Evolutionary conservation across 2,329 filamentous ascomycete genomes (phyloP), one percentile per base, ranked within the genome.

Genomic region (Monosporascus sp.): DNA sequence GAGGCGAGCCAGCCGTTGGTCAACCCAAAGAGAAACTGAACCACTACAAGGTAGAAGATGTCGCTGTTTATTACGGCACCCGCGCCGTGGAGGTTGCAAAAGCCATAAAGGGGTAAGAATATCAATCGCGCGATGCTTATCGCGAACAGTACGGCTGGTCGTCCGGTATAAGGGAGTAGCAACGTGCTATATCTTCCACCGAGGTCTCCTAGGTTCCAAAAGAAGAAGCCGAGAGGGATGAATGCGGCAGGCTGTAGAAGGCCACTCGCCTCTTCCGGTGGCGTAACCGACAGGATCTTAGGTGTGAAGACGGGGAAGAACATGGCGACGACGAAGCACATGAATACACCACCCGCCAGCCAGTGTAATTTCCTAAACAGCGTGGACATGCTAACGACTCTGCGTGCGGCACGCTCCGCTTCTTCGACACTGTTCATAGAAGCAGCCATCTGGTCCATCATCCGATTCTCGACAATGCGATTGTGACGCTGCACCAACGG

Each of bases 171-270:
- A 51, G 67, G 86, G 70, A 71, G 80, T 58, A 67, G 80, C 1
- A 69, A 60, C 27, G 90, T 87, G 1, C 82, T 68, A 20, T 96
- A 72, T 8, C 94, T 83, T 6, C 94, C 94, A 15, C 82, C 57
- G 7, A 97, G 75, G 67, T 97, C 94, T 44, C 94, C 94, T 2
- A 87, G 68, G 67, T 97, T 99, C 94, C 94, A 99, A 67, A 94
- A 83, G 55, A 97, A 82, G 71, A 97, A 96, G 3, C 82, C 90
- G 0, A 97, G 78, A 0, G 94, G 92, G 54, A 97, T 92, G 69
- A 97, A 99, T 17, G 87, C 85, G 1, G 84, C 77, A 0, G 89
- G 83, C 50, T 84, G 82, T 59, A 95, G 82, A 17, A 95, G 72
- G 17, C 77, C 72, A 14, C 79, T 74, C 14, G 80, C 77, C 66